Conservation (phyloP, 805 yeast genomes). For the Yarrowia sp. region DNA sequence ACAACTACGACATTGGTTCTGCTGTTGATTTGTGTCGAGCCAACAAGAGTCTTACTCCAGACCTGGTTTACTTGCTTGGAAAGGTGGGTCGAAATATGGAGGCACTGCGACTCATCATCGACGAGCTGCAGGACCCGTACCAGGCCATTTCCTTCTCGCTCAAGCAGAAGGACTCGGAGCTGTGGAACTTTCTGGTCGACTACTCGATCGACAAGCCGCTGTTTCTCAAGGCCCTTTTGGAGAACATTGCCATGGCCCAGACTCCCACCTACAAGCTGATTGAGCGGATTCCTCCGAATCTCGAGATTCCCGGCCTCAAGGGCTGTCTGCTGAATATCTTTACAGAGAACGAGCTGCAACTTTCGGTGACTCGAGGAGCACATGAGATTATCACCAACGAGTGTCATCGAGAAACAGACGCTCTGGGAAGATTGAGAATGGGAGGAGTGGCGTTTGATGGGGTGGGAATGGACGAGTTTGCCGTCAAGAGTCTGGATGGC, state of each 20-base stretch:
- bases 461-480: background rate
- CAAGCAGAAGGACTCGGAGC: slow-evolving; percentile 62
- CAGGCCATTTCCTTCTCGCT: slow-evolving; percentile 78
- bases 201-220: slow-evolving; percentile 68
- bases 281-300: slow-evolving; percentile 56
- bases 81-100: slow-evolving; percentile 72
- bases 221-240: slow-evolving; percentile 72
- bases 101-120: slow-evolving; percentile 74
- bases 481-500: background rate
- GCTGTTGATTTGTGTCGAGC: slow-evolving; percentile 67
- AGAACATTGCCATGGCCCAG: slow-evolving; percentile 53
- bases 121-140: slow-evolving; percentile 71
- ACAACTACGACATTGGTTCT: slow-evolving; percentile 57
- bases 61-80: slow-evolving; percentile 77
- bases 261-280: slow-evolving; percentile 44
- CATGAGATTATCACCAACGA: slow-evolving; percentile 54
- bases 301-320: slow-evolving; percentile 63
- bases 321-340: slow-evolving; percentile 59
- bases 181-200: slow-evolving; percentile 73
- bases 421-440: background rate
- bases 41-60: slow-evolving; percentile 51
- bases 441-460: slow-evolving; percentile 11
- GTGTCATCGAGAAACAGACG: slow-evolving; percentile 19
- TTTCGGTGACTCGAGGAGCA: slow-evolving; percentile 52
- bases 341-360: slow-evolving; percentile 54